Evolutionary conservation across 2,329 filamentous ascomycete species (phyloP).

Genomic region (Botrytis pseudocinerea): DNA sequence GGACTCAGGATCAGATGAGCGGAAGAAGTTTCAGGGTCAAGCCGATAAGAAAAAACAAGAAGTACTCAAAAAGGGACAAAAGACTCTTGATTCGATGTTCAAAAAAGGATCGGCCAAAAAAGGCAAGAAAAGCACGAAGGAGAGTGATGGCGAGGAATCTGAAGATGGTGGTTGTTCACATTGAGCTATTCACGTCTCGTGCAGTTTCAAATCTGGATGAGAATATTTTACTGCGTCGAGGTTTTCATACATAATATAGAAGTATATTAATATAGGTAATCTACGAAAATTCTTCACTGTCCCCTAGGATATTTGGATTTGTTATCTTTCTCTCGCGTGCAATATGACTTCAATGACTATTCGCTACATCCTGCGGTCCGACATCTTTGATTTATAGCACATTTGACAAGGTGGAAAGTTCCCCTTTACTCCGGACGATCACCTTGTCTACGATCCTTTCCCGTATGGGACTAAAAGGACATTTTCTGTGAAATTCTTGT

Average conservation of each 20-base stretch:
- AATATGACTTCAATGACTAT: neutral
- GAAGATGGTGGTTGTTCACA: slow-evolving; percentile 35
- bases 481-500: neutral
- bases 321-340: neutral
- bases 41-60: slow-evolving; percentile 71
- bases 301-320: neutral
- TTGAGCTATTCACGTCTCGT: slow-evolving; percentile 30
- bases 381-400: no score
- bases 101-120: slow-evolving; percentile 43
- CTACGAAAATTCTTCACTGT: neutral
- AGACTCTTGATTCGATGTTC: slow-evolving; percentile 43
- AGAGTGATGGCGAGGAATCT: slow-evolving; percentile 33
- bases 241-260: neutral
- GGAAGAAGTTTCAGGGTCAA: slow-evolving; percentile 74
- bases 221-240: no score
- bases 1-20: slow-evolving; percentile 67
- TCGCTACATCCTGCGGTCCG: neutral
- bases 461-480: neutral
- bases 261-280: slow-evolving; percentile 1
- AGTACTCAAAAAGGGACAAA: slow-evolving; percentile 68
- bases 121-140: slow-evolving; percentile 44
- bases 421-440: neutral
- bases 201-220: neutral
- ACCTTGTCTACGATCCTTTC: neutral
- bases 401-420: neutral